phyloP scores from a whole-genome alignment of 2,329 filamentous ascomycete genomes.

The Hymenoscyphus infarciens region DNA sequence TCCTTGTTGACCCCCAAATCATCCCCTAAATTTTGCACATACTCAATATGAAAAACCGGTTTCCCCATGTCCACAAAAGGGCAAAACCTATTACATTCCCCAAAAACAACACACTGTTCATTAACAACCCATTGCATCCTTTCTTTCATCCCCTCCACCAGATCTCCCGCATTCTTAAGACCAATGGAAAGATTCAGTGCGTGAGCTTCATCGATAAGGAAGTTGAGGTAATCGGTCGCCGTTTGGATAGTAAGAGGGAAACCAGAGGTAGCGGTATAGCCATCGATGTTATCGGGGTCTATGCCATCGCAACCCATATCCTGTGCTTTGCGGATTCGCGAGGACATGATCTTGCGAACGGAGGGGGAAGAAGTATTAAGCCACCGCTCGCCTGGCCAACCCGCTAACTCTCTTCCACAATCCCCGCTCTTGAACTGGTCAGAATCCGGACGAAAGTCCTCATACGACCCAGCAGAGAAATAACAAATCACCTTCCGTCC shows the following conservation, averaged over 20 bases:
- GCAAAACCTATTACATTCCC: constrained; percentile 55
- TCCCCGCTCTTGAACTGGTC: constrained; percentile 51
- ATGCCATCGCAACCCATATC: constrained; percentile 63
- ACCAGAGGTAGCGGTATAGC: constrained; percentile 57
- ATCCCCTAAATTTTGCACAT: constrained; percentile 34
- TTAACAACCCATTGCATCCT: constrained; percentile 64
- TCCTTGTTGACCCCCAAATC: neutral
- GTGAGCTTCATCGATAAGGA: constrained; percentile 41
- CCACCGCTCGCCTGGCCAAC: constrained; percentile 66
- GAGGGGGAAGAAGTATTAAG: constrained; percentile 52
- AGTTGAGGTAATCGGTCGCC: constrained; percentile 5
- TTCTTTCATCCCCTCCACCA: constrained; percentile 48
- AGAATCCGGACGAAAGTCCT: constrained; percentile 55
- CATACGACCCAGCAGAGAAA: constrained; percentile 67
- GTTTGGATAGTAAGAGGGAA: neutral
- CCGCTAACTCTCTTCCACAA: constrained; percentile 53
- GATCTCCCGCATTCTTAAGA: constrained; percentile 63
- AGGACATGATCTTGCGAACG: constrained; percentile 60
- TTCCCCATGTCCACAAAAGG: constrained; percentile 58
- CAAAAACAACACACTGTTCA: constrained; percentile 61
- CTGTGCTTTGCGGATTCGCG: constrained; percentile 54
- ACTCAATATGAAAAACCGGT: constrained; percentile 71
- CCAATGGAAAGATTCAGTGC: constrained; percentile 56
- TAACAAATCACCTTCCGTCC: constrained; percentile 67
- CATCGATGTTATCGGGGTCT: constrained; percentile 68